Evolutionary conservation across 192 early-diverging fungal genomes (phyloP), one percentile per base, ranked within the genome.

Genomic region (Entomortierella chlamydospora): DNA sequence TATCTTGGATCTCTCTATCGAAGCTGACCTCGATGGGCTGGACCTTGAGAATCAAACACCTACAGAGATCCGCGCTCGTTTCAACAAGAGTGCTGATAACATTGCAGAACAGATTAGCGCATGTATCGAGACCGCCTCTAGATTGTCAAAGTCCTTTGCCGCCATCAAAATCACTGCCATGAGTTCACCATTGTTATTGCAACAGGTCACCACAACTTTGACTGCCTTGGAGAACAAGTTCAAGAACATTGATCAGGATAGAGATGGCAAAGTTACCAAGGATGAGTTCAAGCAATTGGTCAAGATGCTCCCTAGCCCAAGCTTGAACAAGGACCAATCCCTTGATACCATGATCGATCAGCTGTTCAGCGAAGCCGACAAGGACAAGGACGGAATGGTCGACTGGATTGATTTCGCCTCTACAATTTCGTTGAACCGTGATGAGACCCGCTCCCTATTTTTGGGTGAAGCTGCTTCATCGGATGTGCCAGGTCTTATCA

Each of bases 161-260:
- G 97, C 97, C 12, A 72, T 93, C 76, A 98, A 98, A 76, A 74
- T 98, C 41, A 96, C 97, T 37, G 95, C 94, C 8, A 89, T 97
- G 51, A 78, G 90, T 1, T 90, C 93, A 26, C 95, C 94, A 10
- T 67, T 83, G 25, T 74, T 97, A 29, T 87, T 98, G 15, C 87
- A 90, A 72, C 88, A 88, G 51, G 88, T 95, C 78, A 91, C 95
- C 45, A 80, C 74, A 29, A 82, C 84, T 10, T 65, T 93, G 45
- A 72, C 62, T 22, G 42, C 69, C 1, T 68, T 93, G 20, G 80
- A 89, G 28, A 52, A 68, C 8, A 61, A 66, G 11, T 93, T 93
- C 64, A 72, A 85, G 22, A 61, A 64, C 9, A 67, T 82, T 43
- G 70, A 77, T 29, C 49, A 67, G 45, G 64, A 81, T 47, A 58